Evolutionary conservation across 2,329 filamentous ascomycete genomes (phyloP).

Genomic region (Macrophomina phaseolina): DNA sequence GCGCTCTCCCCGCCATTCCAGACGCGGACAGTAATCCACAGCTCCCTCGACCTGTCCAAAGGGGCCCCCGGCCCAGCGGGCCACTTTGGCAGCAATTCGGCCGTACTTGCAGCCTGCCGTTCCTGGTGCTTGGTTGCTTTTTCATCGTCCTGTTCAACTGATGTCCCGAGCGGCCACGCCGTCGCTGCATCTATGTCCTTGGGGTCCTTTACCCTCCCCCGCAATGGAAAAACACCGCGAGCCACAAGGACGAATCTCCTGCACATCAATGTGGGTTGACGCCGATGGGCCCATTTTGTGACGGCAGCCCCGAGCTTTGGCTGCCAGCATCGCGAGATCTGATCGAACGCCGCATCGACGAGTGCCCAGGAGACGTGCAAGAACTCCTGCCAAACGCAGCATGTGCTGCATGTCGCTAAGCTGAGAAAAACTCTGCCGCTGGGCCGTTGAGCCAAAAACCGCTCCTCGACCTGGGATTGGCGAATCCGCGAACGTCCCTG

Average conservation of each 20-base stretch:
- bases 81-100: constrained; percentile 3
- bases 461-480: background rate
- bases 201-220: background rate
- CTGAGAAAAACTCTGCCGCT: background rate
- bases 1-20: background rate
- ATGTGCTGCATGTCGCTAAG: background rate
- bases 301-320: background rate
- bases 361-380: background rate
- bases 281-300: constrained; percentile 2
- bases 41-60: background rate
- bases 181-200: background rate
- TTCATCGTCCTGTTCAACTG: background rate
- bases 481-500: background rate
- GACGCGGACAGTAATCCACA: background rate
- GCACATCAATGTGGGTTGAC: constrained; percentile 16
- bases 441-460: background rate
- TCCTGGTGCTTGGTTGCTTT: background rate
- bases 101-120: constrained; percentile 5
- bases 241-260: background rate
- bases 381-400: background rate
- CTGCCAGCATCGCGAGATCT: constrained; percentile 9
- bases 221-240: constrained; percentile 4
- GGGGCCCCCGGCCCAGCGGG: constrained; percentile 13
- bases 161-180: constrained; percentile 22
- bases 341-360: background rate